These are phyloP conservation scores for Cercospora sojina DNA, from an alignment of 2,329 filamentous ascomycete genomes.

Conservation along the genomic window DNA sequence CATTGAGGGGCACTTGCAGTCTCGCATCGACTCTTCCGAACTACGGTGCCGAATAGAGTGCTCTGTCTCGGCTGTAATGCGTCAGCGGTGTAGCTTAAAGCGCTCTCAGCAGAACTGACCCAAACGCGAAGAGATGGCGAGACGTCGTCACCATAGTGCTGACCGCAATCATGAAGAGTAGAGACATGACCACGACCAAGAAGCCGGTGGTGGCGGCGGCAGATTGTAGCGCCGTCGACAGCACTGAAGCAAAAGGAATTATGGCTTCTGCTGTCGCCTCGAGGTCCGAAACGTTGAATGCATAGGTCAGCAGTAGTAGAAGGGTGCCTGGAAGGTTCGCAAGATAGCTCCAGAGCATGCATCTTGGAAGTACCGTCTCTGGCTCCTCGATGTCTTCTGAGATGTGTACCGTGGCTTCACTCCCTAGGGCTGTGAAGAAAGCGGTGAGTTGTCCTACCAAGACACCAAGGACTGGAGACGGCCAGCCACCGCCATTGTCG, in stretches of 20 bases:
- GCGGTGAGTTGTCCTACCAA: slow-evolving; percentile 42
- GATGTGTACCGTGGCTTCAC: slow-evolving; percentile 46
- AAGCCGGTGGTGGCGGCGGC: slow-evolving; percentile 34
- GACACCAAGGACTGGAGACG: slow-evolving; percentile 37
- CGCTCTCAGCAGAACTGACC: slow-evolving; percentile 35
- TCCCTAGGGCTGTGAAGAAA: slow-evolving; percentile 33
- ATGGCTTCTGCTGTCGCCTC: slow-evolving; percentile 29
- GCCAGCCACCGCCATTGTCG: slow-evolving; percentile 43
- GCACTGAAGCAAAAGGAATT: slow-evolving; percentile 39
- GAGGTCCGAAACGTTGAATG: slow-evolving; percentile 40
- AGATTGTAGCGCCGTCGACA: slow-evolving; percentile 36
- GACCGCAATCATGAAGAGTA: slow-evolving; percentile 43
- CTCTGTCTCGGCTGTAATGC: slow-evolving; percentile 37
- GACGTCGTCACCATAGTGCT: slow-evolving; percentile 43
- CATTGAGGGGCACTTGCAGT: slow-evolving; percentile 32
- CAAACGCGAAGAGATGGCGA: slow-evolving; percentile 43
- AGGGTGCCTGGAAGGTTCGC: slow-evolving; percentile 35
- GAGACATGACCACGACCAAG: slow-evolving; percentile 34
- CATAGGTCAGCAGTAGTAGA: slow-evolving; percentile 36
- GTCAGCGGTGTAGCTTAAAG: slow-evolving; percentile 17
- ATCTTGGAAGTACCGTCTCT: slow-evolving; percentile 42
- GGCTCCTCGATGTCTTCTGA: slow-evolving; percentile 47
- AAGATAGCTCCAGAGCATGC: slow-evolving; percentile 45
- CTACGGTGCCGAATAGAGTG: slow-evolving; percentile 41
- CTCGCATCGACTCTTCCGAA: slow-evolving; percentile 34